These are phyloP conservation scores for Debaryomyces psychrophilus DNA, from an alignment of 1,139 yeast genomes.

Conservation along the genomic window DNA sequence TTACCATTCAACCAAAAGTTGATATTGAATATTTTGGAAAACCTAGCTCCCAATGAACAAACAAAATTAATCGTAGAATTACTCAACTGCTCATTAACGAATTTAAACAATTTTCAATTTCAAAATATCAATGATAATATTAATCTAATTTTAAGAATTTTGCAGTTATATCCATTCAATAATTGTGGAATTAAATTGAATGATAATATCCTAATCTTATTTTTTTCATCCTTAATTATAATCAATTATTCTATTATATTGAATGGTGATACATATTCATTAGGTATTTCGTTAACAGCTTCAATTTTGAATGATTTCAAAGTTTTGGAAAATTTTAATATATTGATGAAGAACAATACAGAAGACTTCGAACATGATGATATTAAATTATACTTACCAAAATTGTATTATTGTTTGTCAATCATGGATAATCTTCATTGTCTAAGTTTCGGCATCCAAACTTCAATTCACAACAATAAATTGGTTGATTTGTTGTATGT, in stretches of 20 bases:
- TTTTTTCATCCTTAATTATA: constrained; percentile 51
- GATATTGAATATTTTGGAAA: constrained; percentile 19
- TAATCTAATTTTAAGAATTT: constrained; percentile 42
- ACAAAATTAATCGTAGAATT: constrained; percentile 48
- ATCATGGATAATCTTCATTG: constrained; percentile 60
- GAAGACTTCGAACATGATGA: constrained; percentile 33
- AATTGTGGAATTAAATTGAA: constrained; percentile 25
- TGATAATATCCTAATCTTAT: constrained; percentile 39
- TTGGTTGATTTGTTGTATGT: constrained; percentile 22
- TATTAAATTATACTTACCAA: constrained; percentile 47
- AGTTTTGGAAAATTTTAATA: constrained; percentile 43
- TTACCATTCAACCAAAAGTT: constrained; percentile 51
- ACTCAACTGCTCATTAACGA: constrained; percentile 54
- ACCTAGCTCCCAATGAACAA: constrained; percentile 26
- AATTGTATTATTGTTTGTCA: constrained; percentile 51
- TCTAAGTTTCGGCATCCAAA: constrained; percentile 61
- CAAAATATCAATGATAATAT: constrained; percentile 34
- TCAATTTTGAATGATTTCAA: constrained; percentile 63
- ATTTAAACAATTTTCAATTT: constrained; percentile 44
- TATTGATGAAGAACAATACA: constrained; percentile 17
- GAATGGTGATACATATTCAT: constrained; percentile 59
- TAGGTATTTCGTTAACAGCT: constrained; percentile 56
- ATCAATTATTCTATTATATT: constrained; percentile 59
- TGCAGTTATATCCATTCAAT: constrained; percentile 48
- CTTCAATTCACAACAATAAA: constrained; percentile 24